These are phyloP conservation scores for Botrytis fragariae DNA, from an alignment of 2,329 filamentous ascomycete species.

Conservation along the genomic window DNA sequence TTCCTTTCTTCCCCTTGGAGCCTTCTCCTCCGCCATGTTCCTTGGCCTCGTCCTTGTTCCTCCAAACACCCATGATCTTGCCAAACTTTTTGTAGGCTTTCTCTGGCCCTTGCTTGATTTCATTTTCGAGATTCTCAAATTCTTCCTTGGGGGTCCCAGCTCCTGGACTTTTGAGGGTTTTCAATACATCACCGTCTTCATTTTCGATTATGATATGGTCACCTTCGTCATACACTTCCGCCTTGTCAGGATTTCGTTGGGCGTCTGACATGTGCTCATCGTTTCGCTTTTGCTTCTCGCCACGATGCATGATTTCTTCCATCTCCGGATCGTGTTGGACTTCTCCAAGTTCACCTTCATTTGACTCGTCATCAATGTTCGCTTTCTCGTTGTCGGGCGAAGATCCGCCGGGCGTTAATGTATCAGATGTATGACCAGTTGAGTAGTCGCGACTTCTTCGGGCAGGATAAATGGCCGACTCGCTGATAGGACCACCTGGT, in stretches of 20 bases:
- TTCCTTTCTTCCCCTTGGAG: slow-evolving; percentile 37
- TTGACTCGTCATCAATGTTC: slow-evolving; percentile 37
- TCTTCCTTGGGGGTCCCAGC: slow-evolving; percentile 36
- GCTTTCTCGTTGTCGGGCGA: slow-evolving; percentile 32
- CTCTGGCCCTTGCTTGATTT: slow-evolving; percentile 37
- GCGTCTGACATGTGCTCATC: slow-evolving; percentile 35
- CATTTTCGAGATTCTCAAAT: slow-evolving; percentile 42
- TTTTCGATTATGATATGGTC: slow-evolving; percentile 78
- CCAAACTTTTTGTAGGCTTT: slow-evolving; percentile 30
- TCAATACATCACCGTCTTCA: slow-evolving; percentile 80
- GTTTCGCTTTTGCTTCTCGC: slow-evolving; percentile 40
- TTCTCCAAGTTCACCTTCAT: slow-evolving; percentile 36
- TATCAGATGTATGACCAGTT: slow-evolving; percentile 35
- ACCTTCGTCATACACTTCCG: slow-evolving; percentile 81
- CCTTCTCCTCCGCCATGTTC: slow-evolving; percentile 36
- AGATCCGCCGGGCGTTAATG: slow-evolving; percentile 35
- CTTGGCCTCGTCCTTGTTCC: slow-evolving; percentile 40
- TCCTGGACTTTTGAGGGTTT: slow-evolving; percentile 49
- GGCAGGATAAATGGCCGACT: slow-evolving; percentile 82
- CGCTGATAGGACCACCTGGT: slow-evolving; percentile 81
- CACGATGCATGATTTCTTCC: slow-evolving; percentile 37
- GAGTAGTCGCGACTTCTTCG: slow-evolving; percentile 32
- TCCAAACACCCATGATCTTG: slow-evolving; percentile 38
- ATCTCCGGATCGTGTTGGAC: slow-evolving; percentile 40
- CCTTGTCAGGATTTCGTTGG: slow-evolving; percentile 36